These are phyloP conservation scores for Exsudoporus frostii DNA, from an alignment of 768 basidiomycete species.

Conservation along the genomic window DNA sequence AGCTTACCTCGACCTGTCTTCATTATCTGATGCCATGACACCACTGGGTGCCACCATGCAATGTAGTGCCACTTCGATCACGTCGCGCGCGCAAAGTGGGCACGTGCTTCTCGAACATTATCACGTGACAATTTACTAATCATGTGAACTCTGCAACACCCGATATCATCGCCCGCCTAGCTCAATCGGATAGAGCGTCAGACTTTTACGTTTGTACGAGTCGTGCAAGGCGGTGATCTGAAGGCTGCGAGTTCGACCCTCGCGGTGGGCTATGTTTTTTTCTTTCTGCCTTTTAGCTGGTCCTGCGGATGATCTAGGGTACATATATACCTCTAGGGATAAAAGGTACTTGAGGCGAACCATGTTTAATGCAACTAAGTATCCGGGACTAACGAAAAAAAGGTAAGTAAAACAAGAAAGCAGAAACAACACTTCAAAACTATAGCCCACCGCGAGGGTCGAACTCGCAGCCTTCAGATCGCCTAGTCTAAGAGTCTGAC, in stretches of 20 bases:
- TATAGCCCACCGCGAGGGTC: conserved; percentile 61
- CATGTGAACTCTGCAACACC: conserved; percentile 24
- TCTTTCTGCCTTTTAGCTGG: background rate
- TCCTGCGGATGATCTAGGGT: background rate
- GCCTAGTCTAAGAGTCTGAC: conserved; percentile 56
- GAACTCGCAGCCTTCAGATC: conserved; percentile 63
- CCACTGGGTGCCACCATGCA: background rate
- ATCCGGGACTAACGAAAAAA: background rate
- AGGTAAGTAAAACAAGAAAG: background rate
- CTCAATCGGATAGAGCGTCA: conserved; percentile 69
- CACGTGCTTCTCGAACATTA: conserved; percentile 17
- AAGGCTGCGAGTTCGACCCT: conserved; percentile 86
- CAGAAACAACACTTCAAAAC: background rate
- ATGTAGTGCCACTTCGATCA: background rate
- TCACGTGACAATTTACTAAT: conserved; percentile 26
- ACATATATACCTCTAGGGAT: too few relatives aligned
- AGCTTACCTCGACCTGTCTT: conserved; percentile 39
- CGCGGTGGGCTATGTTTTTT: conserved; percentile 64
- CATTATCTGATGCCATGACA: conserved; percentile 46
- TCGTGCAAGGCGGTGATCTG: conserved; percentile 51
- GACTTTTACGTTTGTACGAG: conserved; percentile 46
- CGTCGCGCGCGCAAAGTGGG: background rate
- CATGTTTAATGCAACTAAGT: background rate
- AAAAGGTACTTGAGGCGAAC: too few relatives aligned
- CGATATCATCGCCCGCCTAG: conserved; percentile 48